Evolutionary conservation across 2,329 filamentous ascomycete species (phyloP).

Genomic region (Ophiostoma sp.): DNA sequence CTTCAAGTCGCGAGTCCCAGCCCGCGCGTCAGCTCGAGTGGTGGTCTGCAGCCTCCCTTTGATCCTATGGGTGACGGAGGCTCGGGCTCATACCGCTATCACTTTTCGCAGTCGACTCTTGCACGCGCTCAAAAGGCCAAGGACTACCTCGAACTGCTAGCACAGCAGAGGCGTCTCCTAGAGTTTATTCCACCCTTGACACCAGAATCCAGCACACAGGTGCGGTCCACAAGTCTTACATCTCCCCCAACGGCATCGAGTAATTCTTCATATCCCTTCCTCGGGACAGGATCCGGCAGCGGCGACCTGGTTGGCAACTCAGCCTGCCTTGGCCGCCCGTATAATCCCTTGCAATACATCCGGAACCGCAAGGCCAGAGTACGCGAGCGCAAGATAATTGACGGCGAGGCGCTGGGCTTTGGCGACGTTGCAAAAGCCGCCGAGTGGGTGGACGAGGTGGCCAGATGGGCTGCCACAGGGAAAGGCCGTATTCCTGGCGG

Average conservation of each 20-base stretch:
- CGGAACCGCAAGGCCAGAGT: slow-evolving; percentile 82
- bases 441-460: slow-evolving; percentile 70
- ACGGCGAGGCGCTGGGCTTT: slow-evolving; percentile 73
- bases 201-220: slow-evolving; percentile 33
- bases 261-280: not conserved
- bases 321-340: slow-evolving; percentile 58
- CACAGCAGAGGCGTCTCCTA: slow-evolving; percentile 77
- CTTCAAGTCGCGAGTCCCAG: not conserved
- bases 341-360: slow-evolving; percentile 90
- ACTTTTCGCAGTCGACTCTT: slow-evolving; percentile 74
- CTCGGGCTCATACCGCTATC: slow-evolving; percentile 49
- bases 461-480: slow-evolving; percentile 42
- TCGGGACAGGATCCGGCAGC: slow-evolving; percentile 30
- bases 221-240: slow-evolving; percentile 40
- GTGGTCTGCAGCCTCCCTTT: slow-evolving; percentile 41
- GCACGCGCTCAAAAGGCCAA: slow-evolving; percentile 79
- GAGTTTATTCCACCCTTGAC: slow-evolving; percentile 71
- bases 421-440: slow-evolving; percentile 65
- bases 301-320: not conserved
- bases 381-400: slow-evolving; percentile 67
- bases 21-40: slow-evolving; percentile 35
- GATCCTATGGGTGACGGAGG: slow-evolving; percentile 26
- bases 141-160: slow-evolving; percentile 76
- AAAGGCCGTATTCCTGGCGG: slow-evolving; percentile 25
- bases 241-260: slow-evolving; percentile 36